Conservation (phyloP, 768 basidiomycete genomes). For the Dentipellis fragilis region DNA sequence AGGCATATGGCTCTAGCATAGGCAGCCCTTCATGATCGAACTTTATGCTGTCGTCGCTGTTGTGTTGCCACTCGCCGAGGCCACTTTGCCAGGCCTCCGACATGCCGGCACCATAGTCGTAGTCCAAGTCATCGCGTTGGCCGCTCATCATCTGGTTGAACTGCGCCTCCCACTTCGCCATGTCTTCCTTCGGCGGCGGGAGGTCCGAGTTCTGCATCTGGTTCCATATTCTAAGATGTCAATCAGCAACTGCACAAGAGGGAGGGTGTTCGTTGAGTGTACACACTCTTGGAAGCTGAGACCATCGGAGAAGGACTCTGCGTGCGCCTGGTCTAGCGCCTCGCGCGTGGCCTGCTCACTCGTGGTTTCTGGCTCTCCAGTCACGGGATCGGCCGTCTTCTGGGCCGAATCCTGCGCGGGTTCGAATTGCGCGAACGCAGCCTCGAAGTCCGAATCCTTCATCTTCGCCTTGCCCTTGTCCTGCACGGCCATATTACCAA, state of each 20-base stretch:
- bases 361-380: slow-evolving; percentile 36
- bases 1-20: slow-evolving; percentile 57
- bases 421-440: slow-evolving; percentile 64
- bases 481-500: slow-evolving; percentile 15
- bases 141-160: slow-evolving; percentile 69
- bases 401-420: slow-evolving; percentile 27
- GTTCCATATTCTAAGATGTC: slow-evolving; percentile 45
- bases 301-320: no score
- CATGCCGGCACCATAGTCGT: slow-evolving; percentile 50
- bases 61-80: slow-evolving; percentile 17
- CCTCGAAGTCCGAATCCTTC: slow-evolving; percentile 71
- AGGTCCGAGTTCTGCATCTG: slow-evolving; percentile 47
- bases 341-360: slow-evolving; percentile 7
- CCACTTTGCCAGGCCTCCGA: slow-evolving; percentile 45
- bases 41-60: slow-evolving; percentile 26
- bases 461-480: slow-evolving; percentile 73
- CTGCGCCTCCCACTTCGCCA: slow-evolving; percentile 77
- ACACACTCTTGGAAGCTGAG: no score
- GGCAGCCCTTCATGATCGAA: slow-evolving; percentile 75
- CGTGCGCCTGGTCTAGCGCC: neutral
- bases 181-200: slow-evolving; percentile 49
- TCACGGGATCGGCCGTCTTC: slow-evolving; percentile 14
- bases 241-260: no score
- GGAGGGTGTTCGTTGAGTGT: no score
- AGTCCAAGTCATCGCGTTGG: slow-evolving; percentile 50